A percentile compares a stretch with the other conserved stretches of the same genome.
Conservation (phyloP, 2,329 filamentous ascomycete genomes). For the Erysiphe pisi region DNA sequence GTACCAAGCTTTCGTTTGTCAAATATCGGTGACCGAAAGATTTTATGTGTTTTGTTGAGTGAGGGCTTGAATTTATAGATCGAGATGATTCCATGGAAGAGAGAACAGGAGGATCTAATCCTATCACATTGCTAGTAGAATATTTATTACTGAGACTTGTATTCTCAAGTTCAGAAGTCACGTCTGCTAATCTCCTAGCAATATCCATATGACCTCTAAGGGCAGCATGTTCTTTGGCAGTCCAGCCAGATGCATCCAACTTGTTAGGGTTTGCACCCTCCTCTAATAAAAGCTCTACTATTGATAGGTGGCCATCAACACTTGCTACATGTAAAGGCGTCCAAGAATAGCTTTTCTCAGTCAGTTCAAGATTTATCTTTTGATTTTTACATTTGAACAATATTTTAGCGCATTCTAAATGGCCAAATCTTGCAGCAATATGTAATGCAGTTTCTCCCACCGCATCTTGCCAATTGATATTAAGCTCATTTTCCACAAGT, state of each 20-base stretch:
- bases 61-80: conserved; percentile 41
- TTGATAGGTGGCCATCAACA: conserved; percentile 69
- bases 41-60: conserved; percentile 69
- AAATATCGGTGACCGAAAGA: conserved; percentile 94
- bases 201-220: conserved; percentile 79
- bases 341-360: conserved; percentile 81
- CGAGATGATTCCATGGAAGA: conserved; percentile 53
- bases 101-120: conserved; percentile 42
- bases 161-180: not conserved
- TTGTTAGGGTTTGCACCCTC: conserved; percentile 66
- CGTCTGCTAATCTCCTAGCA: conserved; percentile 50
- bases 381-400: conserved; percentile 63
- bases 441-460: conserved; percentile 86
- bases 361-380: conserved; percentile 62
- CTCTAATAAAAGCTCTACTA: conserved; percentile 66
- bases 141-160: conserved; percentile 36
- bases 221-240: conserved; percentile 82
- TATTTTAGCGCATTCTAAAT: conserved; percentile 66
- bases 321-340: conserved; percentile 89
- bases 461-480: conserved; percentile 87
- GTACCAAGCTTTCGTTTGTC: conserved; percentile 73
- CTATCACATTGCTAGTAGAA: conserved; percentile 32
- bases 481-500: conserved; percentile 77
- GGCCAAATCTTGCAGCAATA: conserved; percentile 78
- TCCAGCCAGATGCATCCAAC: conserved; percentile 83